Conservation (phyloP, 2,329 filamentous ascomycete species). For the Parascedosporium putredinis region DNA sequence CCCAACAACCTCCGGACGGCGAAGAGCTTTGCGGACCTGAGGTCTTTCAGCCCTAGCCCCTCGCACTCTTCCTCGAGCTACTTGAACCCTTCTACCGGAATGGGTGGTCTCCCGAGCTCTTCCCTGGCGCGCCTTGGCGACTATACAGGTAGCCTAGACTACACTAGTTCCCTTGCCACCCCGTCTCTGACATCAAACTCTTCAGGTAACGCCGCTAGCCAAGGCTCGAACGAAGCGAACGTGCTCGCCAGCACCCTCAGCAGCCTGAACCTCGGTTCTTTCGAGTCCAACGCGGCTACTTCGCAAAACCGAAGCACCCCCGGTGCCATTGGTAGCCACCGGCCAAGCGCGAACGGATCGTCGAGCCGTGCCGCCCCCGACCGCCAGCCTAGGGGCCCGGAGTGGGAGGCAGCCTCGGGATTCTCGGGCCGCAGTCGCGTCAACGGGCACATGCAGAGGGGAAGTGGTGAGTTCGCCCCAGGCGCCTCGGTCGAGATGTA, state of each 20-base stretch:
- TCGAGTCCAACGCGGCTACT: conserved; percentile 32
- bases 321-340: conserved; percentile 56
- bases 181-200: conserved; percentile 24
- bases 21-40: conserved; percentile 92
- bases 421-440: conserved; percentile 43
- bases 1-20: conserved; percentile 80
- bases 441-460: conserved; percentile 51
- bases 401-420: conserved; percentile 45
- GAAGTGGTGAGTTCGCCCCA: conserved; percentile 41
- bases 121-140: conserved; percentile 32
- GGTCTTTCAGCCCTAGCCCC: conserved; percentile 90
- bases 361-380: conserved; percentile 40
- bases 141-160: conserved; percentile 29
- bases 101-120: conserved; percentile 43
- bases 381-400: conserved; percentile 53
- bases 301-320: conserved; percentile 36
- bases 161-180: conserved; percentile 23
- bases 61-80: conserved; percentile 80
- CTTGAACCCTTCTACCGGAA: conserved; percentile 26
- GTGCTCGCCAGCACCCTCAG: conserved; percentile 36
- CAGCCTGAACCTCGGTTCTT: conserved; percentile 40
- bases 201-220: conserved; percentile 22
- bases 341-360: conserved; percentile 37
- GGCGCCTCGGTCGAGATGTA: background rate
- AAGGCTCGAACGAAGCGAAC: conserved; percentile 22